Evolutionary conservation across 441 rosid genomes (phyloP).

Genomic region (Brassica hybrid): DNA sequence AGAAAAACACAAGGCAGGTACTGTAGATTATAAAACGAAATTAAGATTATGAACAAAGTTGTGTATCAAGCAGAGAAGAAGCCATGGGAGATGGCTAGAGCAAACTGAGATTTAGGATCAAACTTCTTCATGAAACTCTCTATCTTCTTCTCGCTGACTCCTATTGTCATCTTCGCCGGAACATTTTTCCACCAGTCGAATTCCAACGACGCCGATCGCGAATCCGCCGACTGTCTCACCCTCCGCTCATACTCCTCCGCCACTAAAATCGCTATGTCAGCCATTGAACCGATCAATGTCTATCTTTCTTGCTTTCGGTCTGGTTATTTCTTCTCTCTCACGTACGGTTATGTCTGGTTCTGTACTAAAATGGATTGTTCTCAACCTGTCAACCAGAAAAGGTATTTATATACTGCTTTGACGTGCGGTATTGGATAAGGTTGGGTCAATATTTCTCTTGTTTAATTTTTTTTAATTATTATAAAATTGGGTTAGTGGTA

Average conservation of each 20-base stretch:
- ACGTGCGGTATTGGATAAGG: constrained; percentile 34
- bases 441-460: constrained; percentile 17
- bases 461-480: neutral
- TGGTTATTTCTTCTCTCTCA: constrained; percentile 28
- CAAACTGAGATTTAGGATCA: constrained; percentile 38
- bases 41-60: constrained; percentile 7
- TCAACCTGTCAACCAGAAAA: neutral
- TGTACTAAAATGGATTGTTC: neutral
- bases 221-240: constrained; percentile 22
- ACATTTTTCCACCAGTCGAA: constrained; percentile 15
- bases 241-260: constrained; percentile 44
- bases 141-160: constrained; percentile 19
- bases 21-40: neutral
- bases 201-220: constrained; percentile 7
- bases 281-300: constrained; percentile 28
- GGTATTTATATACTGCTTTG: constrained; percentile 38
- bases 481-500: too few species aligned
- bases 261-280: constrained; percentile 44
- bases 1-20: neutral
- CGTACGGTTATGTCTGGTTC: constrained; percentile 31
- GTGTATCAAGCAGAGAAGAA: constrained; percentile 25
- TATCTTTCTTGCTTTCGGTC: constrained; percentile 34
- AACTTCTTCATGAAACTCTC: constrained; percentile 36
- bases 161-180: constrained; percentile 38
- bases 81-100: constrained; percentile 32